Evolutionary conservation across 2,329 filamentous ascomycete species (phyloP), one percentile per base, ranked within the genome.

Genomic region (Cercospora beticola): DNA sequence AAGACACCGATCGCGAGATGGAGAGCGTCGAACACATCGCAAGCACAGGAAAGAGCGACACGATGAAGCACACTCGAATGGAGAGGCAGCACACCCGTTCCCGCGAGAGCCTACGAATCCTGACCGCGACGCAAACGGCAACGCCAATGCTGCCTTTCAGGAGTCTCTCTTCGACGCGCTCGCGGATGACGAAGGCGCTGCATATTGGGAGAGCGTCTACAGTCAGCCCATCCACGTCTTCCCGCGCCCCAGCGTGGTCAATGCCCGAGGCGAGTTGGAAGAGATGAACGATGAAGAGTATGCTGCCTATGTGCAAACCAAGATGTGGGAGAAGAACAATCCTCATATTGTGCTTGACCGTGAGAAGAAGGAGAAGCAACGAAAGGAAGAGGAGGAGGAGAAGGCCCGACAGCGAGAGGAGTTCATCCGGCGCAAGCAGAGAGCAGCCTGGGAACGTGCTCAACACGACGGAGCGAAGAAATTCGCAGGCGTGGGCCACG

Each of bases 251-350:
- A 83, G 85, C 0, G 83, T 77, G 86, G 86, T 70, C 79, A 89
- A 76, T 63, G 81, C 72, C 62, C 81, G 74, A 46, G 87, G 86
- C 16, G 83, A 85, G 68, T 83, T 97, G 12, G 93, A 97, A 79
- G 86, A 85, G 71, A 98, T 98, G 94, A 89, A 85, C 8, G 95
- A 98, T 74, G 94, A 98, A 30, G 92, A 97, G 79, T 99, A 98
- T 78, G 91, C 92, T 0, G 84, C 89, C 2, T 91, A 94, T 78
- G 94, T 99, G 46, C 88, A 94, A 18, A 86, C 86, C 63, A 90
- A 89, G 80, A 98, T 99, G 95, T 99, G 93, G 90, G 94, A 97
- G 84, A 93, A 92, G 82, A 96, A 92, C 64, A 89, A 97, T 77
- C 90, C 94, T 72, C 92, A 94, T 23, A 82, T 96, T 63, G 79